A percentile compares a stretch with the other conserved stretches of the same genome.
phyloP scores from a whole-genome alignment of 106 monocot genomes.

The Platanthera guangdongensis region DNA sequence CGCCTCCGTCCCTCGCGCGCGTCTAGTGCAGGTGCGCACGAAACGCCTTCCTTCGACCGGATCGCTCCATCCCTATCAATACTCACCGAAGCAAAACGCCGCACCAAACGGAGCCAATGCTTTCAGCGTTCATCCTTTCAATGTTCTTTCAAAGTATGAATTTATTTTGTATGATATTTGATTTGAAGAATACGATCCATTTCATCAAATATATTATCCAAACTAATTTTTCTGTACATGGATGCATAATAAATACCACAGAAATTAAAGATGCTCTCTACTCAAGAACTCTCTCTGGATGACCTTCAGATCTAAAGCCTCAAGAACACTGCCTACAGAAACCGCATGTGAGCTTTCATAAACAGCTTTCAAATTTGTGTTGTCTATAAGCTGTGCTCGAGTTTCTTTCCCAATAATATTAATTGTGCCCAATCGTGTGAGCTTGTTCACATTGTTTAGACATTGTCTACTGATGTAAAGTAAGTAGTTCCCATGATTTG shows the following conservation, averaged over 20 bases:
- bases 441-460: background rate
- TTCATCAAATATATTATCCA: no score
- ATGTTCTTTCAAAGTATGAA: no score
- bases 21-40: no score
- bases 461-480: background rate
- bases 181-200: no score
- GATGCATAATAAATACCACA: conserved; percentile 9
- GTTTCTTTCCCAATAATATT: background rate
- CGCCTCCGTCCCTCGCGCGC: no score
- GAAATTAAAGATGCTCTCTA: conserved; percentile 60
- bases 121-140: no score
- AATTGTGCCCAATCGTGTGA: background rate
- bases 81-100: no score
- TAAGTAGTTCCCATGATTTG: background rate
- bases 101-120: no score
- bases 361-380: background rate
- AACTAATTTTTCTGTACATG: background rate
- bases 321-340: background rate
- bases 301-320: conserved; percentile 42
- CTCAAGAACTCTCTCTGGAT: conserved; percentile 49
- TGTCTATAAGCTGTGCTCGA: background rate
- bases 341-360: background rate
- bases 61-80: no score
- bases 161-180: no score
- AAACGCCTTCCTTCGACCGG: no score